Evolutionary conservation across 2,329 filamentous ascomycete species (phyloP).

Genomic region (Corniculantispora saksenae): DNA sequence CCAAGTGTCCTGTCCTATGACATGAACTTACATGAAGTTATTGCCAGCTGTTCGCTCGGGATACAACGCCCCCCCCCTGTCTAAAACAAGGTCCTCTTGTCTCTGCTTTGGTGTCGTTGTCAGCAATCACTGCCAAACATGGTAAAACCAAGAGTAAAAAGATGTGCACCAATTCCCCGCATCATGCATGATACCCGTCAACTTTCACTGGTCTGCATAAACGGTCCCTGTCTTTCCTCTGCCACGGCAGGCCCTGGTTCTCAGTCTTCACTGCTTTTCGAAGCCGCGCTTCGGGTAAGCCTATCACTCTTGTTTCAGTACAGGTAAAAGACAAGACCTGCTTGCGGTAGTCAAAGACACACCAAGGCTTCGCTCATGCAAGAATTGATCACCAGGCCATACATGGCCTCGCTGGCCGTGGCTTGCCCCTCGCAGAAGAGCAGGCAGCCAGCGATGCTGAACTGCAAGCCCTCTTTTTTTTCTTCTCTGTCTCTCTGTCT

Average conservation of each 20-base stretch:
- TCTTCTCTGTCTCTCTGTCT: background rate
- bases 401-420: background rate
- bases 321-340: background rate
- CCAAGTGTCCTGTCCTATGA: background rate
- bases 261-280: no score
- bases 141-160: background rate
- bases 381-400: slow-evolving; percentile 12
- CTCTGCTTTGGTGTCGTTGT: no score
- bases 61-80: background rate
- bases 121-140: background rate
- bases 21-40: background rate
- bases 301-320: no score
- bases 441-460: background rate
- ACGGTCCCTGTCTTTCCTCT: background rate
- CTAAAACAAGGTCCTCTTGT: background rate
- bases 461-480: background rate
- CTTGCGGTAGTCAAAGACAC: background rate
- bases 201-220: background rate
- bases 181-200: background rate
- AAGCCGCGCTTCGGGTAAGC: no score
- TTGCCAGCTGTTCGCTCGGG: background rate
- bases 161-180: background rate
- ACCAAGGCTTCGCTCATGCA: background rate
- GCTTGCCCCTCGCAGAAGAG: background rate
- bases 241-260: no score